Percentiles rank a stretch among this genome's conserved stretches.
These are phyloP conservation scores for Dryas alaskensis DNA, from an alignment of 306 rosid genomes.

Conservation along the genomic window DNA sequence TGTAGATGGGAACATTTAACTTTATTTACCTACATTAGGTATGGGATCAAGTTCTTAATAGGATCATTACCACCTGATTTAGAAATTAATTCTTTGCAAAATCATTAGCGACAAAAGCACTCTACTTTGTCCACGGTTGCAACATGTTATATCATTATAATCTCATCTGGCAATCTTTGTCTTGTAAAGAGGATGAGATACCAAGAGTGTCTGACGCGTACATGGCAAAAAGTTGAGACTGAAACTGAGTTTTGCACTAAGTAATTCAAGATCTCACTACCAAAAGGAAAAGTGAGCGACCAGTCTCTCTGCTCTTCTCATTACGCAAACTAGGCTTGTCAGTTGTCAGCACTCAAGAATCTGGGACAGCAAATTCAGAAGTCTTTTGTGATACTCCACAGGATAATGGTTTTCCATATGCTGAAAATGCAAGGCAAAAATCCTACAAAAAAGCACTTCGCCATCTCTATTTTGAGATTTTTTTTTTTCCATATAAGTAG, in stretches of 20 bases:
- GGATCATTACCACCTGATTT: constrained; percentile 42
- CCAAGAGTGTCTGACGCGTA: constrained; percentile 33
- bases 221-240: constrained; percentile 8
- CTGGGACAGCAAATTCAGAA: not conserved
- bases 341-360: not conserved
- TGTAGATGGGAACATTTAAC: not conserved
- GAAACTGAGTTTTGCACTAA: not conserved
- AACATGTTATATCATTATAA: not conserved
- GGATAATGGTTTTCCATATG: not conserved
- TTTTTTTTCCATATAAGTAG: too few species aligned
- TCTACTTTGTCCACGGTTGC: not conserved
- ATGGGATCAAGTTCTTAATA: constrained; percentile 18
- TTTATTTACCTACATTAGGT: not conserved
- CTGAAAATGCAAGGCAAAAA: not conserved
- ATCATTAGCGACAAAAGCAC: constrained; percentile 3
- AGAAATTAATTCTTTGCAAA: constrained; percentile 3
- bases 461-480: too few species aligned
- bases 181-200: constrained; percentile 35
- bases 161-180: not conserved
- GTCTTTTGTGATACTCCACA: not conserved
- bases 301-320: not conserved
- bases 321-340: constrained; percentile 16
- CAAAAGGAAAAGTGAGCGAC: not conserved
- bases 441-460: not conserved
- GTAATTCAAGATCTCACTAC: constrained; percentile 1